Evolutionary conservation across 768 basidiomycete genomes (phyloP), one percentile per base, ranked within the genome.

Genomic region (Russula sp.): DNA sequence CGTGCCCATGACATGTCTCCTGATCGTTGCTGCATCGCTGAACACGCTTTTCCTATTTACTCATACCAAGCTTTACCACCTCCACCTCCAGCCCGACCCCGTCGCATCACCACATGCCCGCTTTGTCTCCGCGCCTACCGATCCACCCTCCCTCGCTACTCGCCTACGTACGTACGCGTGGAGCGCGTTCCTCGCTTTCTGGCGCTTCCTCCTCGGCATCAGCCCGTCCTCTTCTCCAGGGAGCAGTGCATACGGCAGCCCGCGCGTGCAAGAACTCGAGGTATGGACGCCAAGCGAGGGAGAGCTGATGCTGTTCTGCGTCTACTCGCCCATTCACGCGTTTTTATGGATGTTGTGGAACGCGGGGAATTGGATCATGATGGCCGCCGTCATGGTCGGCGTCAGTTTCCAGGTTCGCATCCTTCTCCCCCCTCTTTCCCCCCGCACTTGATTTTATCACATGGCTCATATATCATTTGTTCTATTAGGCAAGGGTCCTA

Each of bases 251-350:
- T 60, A 49, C 4, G 63, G 62, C 13, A 55, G 49, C n/a, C 61
- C 62, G 34, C 78, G 79, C 50, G 81, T 92, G n/a, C 89, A 91
- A 70, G 85, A 89, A 70, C 74, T 94, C 55, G 84, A 89, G 56
- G 79, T 88, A 52, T 94, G 91, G 91, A 77, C 80, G 13, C 91
- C 92, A 3, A 85, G 83, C 20, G 84, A 86, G 66, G 74, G 89
- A 45, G 89, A 92, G 70, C 77, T 83, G 65, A 79, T 78, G 66
- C 75, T 94, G 35, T 86, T 94, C 64, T 79, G 81, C 47, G 73
- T 91, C 31, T 94, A 92, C 74, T 93, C 91, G 1, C 91, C 91
- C 45, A 84, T 80, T 14, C 90, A 93, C 68, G 78, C 81, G 1
- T 70, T 90, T 49, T 70, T 91, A 66, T 94, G 91, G 91, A 80